Evolutionary conservation across 2,329 filamentous ascomycete species (phyloP).

Genomic region (Calonectria naviculata): DNA sequence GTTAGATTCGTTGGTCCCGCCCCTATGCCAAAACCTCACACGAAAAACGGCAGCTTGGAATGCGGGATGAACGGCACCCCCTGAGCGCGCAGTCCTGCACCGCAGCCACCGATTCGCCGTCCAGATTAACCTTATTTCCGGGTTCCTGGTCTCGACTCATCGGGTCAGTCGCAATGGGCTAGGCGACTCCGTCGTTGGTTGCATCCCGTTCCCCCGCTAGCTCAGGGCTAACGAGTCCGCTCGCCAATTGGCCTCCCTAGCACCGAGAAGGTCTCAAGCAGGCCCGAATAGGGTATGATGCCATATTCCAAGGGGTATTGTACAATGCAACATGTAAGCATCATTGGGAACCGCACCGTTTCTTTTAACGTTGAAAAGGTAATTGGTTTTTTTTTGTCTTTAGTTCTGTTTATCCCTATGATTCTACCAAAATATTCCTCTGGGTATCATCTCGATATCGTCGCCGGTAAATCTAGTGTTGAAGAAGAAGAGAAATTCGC

Average conservation of each 20-base stretch:
- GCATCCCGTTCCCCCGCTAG: constrained; percentile 7
- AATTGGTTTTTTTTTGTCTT: background rate
- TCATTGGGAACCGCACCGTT: background rate
- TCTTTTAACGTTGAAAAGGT: background rate
- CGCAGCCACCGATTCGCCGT: background rate
- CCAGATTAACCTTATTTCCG: background rate
- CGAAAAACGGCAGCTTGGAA: background rate
- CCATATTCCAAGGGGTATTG: background rate
- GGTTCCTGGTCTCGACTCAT: background rate
- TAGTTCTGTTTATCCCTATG: constrained; percentile 4
- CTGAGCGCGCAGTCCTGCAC: background rate
- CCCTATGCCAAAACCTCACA: background rate
- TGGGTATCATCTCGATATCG: background rate
- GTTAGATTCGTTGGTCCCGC: background rate
- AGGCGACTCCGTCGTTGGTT: background rate
- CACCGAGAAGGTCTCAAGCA: background rate
- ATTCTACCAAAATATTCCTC: constrained; percentile 11
- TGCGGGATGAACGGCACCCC: background rate
- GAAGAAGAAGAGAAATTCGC: constrained; percentile 12
- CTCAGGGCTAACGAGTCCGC: background rate
- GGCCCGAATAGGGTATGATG: background rate
- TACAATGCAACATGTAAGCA: background rate
- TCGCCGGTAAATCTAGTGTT: constrained; percentile 14
- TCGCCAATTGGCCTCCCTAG: background rate
- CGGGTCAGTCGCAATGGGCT: background rate